Percentiles rank a stretch among this genome's conserved stretches.
phyloP scores from a whole-genome alignment of 441 rosid species.

The Erodium moschatum region DNA sequence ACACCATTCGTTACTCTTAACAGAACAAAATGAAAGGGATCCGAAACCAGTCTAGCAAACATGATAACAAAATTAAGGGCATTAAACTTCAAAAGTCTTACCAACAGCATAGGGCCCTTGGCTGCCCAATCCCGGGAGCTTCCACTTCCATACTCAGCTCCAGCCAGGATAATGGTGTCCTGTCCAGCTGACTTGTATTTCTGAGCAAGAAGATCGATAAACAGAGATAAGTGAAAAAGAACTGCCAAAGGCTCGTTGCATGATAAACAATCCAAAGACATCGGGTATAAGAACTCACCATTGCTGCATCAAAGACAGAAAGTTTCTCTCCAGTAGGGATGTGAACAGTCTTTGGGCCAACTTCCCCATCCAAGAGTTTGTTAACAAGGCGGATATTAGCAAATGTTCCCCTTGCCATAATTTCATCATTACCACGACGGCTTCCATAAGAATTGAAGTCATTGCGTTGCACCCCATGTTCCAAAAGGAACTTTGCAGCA shows the following conservation, averaged over 20 bases:
- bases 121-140: constrained; percentile 14
- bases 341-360: no score
- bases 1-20: not conserved
- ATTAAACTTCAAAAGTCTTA: not conserved
- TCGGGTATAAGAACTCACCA: constrained; percentile 22
- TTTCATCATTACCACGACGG: no score
- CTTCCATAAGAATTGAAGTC: no score
- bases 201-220: not conserved
- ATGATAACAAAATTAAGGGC: not conserved
- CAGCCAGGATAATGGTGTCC: constrained; percentile 9
- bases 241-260: not conserved
- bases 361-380: constrained; percentile 24
- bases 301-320: no score
- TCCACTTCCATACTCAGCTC: constrained; percentile 15
- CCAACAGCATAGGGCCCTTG: constrained; percentile 14
- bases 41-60: not conserved
- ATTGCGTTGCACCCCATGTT: no score
- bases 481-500: no score
- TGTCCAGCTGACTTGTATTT: constrained; percentile 8
- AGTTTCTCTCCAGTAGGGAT: no score
- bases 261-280: no score
- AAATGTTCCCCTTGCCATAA: no score
- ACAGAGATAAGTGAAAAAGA: not conserved
- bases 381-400: constrained; percentile 56
- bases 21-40: not conserved